Evolutionary conservation across 768 basidiomycete species (phyloP).

Genomic region (Psilocybe cyanescens): DNA sequence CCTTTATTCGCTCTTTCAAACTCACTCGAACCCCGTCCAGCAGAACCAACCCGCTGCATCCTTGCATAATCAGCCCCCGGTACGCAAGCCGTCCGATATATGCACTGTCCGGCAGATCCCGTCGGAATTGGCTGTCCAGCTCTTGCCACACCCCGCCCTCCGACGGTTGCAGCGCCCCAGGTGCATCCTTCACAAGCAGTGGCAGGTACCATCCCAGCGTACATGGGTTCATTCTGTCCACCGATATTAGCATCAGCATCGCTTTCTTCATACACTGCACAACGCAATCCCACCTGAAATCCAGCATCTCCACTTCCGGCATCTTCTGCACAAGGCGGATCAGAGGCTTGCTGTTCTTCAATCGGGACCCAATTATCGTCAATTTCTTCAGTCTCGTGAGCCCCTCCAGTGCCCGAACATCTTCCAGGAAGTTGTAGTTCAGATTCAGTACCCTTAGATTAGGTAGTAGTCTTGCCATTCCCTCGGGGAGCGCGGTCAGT

Average conservation of each 20-base stretch:
- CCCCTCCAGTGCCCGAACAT: constrained; percentile 67
- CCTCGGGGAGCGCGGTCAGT: constrained; percentile 71
- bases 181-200: constrained; percentile 70
- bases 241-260: constrained; percentile 10
- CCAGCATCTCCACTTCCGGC: constrained; percentile 84
- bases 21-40: constrained; percentile 88
- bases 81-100: constrained; percentile 90
- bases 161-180: constrained; percentile 69
- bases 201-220: constrained; percentile 97
- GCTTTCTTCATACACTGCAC: background rate
- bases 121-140: constrained; percentile 85
- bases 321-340: constrained; percentile 73
- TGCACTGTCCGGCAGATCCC: constrained; percentile 85
- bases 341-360: constrained; percentile 76
- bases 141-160: constrained; percentile 67
- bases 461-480: constrained; percentile 68
- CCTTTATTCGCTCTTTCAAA: constrained; percentile 86
- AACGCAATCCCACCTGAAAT: constrained; percentile 66
- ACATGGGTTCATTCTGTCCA: constrained; percentile 87
- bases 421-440: constrained; percentile 95
- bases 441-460: constrained; percentile 92
- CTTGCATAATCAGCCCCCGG: constrained; percentile 85
- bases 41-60: constrained; percentile 64
- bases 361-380: constrained; percentile 82
- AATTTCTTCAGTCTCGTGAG: constrained; percentile 80